Percentiles rank a stretch among this genome's conserved stretches.
These are phyloP conservation scores for Dissophora ornata DNA, from an alignment of 192 early-diverging fungal genomes.

Conservation along the genomic window DNA sequence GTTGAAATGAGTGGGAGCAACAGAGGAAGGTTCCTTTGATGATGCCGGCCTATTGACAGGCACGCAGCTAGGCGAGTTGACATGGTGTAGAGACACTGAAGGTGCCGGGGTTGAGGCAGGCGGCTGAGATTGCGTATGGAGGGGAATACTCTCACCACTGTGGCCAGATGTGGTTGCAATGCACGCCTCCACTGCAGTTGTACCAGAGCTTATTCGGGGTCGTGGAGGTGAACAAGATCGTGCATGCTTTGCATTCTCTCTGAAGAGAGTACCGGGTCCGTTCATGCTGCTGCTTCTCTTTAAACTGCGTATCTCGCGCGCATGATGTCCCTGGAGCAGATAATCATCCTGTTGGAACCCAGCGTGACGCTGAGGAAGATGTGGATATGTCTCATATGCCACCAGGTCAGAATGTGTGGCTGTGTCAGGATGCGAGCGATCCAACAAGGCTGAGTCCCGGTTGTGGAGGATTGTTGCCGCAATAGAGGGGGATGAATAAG, in stretches of 20 bases:
- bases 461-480: neutral
- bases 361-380: neutral
- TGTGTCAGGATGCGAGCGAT: neutral
- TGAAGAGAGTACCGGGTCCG: conserved; percentile 13
- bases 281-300: conserved; percentile 28
- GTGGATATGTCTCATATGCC: neutral
- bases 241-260: conserved; percentile 20
- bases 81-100: neutral
- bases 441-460: neutral
- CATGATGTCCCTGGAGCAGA: neutral
- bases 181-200: neutral
- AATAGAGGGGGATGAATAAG: neutral
- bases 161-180: neutral
- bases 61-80: neutral
- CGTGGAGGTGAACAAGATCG: conserved; percentile 23
- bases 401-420: neutral
- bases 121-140: conserved; percentile 1
- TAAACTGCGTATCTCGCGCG: neutral
- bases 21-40: neutral
- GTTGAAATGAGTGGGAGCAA: neutral
- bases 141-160: neutral
- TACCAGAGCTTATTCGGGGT: conserved; percentile 5
- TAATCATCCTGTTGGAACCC: conserved; percentile 2
- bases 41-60: neutral
- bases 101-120: neutral